Percentiles rank a stretch among this genome's conserved stretches.
Evolutionary conservation across 2,329 filamentous ascomycete genomes (phyloP).

Genomic region (Chalaropsis thielavioides): DNA sequence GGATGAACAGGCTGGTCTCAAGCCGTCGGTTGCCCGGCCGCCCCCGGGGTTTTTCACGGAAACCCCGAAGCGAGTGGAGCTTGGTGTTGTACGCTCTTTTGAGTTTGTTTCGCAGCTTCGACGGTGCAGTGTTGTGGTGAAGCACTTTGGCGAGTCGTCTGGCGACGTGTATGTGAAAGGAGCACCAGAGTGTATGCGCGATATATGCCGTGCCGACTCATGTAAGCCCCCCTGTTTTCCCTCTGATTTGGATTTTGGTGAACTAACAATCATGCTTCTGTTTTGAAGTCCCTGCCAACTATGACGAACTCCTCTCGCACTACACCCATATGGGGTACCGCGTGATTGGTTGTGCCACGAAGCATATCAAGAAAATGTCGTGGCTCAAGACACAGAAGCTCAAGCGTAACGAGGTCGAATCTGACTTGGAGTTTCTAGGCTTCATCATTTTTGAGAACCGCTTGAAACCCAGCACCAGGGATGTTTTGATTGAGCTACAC

Average conservation of each 20-base stretch:
- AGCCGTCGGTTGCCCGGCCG: constrained; percentile 79
- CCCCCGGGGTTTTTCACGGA: constrained; percentile 29
- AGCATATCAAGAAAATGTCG: constrained; percentile 71
- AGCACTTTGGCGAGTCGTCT: constrained; percentile 71
- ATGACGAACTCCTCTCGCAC: constrained; percentile 72
- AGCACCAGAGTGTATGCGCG: constrained; percentile 88
- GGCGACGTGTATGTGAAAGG: constrained; percentile 90
- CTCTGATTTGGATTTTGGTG: not conserved
- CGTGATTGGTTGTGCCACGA: constrained; percentile 89
- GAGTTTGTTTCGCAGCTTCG: constrained; percentile 91
- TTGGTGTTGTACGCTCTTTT: constrained; percentile 81
- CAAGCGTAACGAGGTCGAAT: constrained; percentile 73
- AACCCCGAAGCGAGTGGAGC: constrained; percentile 35
- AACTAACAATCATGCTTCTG: not conserved
- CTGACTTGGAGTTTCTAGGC: constrained; percentile 69
- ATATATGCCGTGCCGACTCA: constrained; percentile 73
- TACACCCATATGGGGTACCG: constrained; percentile 95
- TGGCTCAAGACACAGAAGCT: constrained; percentile 95
- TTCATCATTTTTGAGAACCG: constrained; percentile 99
- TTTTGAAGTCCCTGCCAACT: constrained; percentile 58
- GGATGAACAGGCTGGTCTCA: constrained; percentile 60
- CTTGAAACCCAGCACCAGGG: constrained; percentile 72
- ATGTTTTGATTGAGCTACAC: constrained; percentile 66
- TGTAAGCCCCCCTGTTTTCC: constrained; percentile 36
- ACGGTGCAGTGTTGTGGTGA: constrained; percentile 81